These are phyloP conservation scores for Talaromyces piceae DNA, from an alignment of 2,329 filamentous ascomycete species.

Conservation along the genomic window DNA sequence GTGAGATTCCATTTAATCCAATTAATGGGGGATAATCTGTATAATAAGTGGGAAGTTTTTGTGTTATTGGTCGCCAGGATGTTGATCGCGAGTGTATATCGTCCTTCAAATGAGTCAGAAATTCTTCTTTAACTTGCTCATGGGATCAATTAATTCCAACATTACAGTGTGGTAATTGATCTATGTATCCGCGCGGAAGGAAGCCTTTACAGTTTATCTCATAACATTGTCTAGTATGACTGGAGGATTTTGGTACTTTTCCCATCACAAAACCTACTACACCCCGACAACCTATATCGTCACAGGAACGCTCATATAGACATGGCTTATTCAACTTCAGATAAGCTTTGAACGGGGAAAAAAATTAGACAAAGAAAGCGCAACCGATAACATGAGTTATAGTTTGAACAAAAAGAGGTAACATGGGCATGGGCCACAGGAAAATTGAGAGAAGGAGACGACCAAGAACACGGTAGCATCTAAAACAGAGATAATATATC, in stretches of 20 bases:
- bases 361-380: background rate
- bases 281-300: background rate
- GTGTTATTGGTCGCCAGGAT: too few relatives aligned
- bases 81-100: too few relatives aligned
- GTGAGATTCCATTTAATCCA: too few relatives aligned
- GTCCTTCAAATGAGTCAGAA: too few relatives aligned
- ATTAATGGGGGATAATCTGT: too few relatives aligned
- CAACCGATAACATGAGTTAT: background rate
- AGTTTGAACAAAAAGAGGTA: constrained; percentile 1
- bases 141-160: too few relatives aligned
- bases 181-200: too few relatives aligned
- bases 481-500: constrained; percentile 27
- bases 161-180: too few relatives aligned
- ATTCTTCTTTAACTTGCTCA: too few relatives aligned
- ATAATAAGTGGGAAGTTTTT: too few relatives aligned
- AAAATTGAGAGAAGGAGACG: background rate
- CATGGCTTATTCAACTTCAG: background rate
- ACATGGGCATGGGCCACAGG: constrained; percentile 5
- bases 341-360: background rate
- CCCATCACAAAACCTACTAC: background rate
- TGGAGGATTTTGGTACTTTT: constrained; percentile 2
- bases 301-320: background rate
- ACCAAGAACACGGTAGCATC: background rate
- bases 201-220: too few relatives aligned
- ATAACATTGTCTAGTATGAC: too few relatives aligned